Percentiles rank a stretch among this genome's conserved stretches.
Evolutionary conservation across 1,284 basidiomycete species (phyloP).

Genomic region (Volvariella volvacea): DNA sequence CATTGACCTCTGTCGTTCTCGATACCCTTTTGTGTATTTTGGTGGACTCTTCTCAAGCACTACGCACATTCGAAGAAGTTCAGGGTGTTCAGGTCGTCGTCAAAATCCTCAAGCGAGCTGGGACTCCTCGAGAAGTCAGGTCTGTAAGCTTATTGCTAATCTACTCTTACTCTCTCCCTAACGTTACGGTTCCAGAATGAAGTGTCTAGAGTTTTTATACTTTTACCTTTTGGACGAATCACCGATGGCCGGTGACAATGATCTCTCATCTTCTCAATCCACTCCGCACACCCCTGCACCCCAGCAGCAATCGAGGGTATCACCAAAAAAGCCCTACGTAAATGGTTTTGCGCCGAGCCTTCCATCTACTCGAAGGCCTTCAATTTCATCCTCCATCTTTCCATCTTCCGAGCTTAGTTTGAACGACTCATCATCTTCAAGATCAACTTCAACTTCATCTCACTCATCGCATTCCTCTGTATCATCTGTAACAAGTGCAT

Average conservation of each 20-base stretch:
- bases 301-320: conserved; percentile 20
- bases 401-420: conserved; percentile 13
- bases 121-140: conserved; percentile 79
- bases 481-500: conserved; percentile 15
- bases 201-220: conserved; percentile 88
- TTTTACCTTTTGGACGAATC: conserved; percentile 86
- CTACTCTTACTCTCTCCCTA: conserved; percentile 1
- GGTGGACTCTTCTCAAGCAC: conserved; percentile 69
- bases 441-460: conserved; percentile 23
- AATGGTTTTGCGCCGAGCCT: conserved; percentile 18
- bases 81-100: conserved; percentile 77
- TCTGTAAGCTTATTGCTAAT: conserved; percentile 27
- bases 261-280: conserved; percentile 9
- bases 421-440: conserved; percentile 14
- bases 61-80: conserved; percentile 71
- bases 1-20: conserved; percentile 52
- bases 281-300: conserved; percentile 18
- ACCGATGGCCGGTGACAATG: conserved; percentile 6
- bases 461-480: conserved; percentile 29
- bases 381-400: conserved; percentile 20
- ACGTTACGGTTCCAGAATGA: conserved; percentile 56
- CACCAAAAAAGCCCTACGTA: conserved; percentile 25
- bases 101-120: conserved; percentile 75
- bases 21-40: conserved; percentile 81
- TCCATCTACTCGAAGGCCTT: conserved; percentile 22